These are phyloP conservation scores for Raddia distichophylla DNA, from an alignment of 176 grass and related monocot genomes.

Conservation along the genomic window DNA sequence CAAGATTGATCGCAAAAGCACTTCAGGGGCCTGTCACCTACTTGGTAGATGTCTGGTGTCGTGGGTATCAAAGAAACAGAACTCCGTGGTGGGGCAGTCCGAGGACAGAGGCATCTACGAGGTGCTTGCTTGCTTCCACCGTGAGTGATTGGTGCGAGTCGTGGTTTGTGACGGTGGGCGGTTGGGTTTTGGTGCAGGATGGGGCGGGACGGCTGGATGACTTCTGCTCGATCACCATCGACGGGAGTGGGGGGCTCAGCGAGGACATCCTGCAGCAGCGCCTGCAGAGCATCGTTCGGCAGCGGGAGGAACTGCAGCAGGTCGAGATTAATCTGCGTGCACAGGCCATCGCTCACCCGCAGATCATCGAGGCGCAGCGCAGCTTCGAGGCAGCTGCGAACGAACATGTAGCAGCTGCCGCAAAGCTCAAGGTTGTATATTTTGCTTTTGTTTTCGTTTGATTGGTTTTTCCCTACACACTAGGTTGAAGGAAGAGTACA, in stretches of 20 bases:
- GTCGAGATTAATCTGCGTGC: constrained; percentile 79
- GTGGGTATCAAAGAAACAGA: no score
- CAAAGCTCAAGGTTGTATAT: constrained; percentile 66
- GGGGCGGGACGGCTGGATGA: constrained; percentile 41
- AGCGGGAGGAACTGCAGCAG: constrained; percentile 72
- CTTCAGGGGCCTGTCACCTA: no score
- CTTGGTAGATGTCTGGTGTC: no score
- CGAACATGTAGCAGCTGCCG: constrained; percentile 53
- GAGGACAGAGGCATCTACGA: constrained; percentile 78
- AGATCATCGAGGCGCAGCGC: constrained; percentile 64
- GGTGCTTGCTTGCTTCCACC: constrained; percentile 45
- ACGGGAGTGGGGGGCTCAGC: constrained; percentile 62
- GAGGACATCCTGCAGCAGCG: constrained; percentile 78
- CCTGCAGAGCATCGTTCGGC: constrained; percentile 64
- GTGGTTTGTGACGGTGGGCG: neutral
- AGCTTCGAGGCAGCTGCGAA: constrained; percentile 71
- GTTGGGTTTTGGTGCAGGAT: constrained; percentile 52
- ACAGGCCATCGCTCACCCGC: constrained; percentile 57
- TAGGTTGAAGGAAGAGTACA: neutral
- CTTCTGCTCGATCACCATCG: constrained; percentile 78
- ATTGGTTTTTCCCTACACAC: neutral
- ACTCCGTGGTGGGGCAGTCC: constrained; percentile 65
- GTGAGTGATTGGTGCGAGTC: neutral
- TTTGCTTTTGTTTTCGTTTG: neutral
- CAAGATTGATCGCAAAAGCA: no score